Evolutionary conservation across 169 alveolate genomes (phyloP), one percentile per base, ranked within the genome.

Genomic region (Eimeria praecox): DNA sequence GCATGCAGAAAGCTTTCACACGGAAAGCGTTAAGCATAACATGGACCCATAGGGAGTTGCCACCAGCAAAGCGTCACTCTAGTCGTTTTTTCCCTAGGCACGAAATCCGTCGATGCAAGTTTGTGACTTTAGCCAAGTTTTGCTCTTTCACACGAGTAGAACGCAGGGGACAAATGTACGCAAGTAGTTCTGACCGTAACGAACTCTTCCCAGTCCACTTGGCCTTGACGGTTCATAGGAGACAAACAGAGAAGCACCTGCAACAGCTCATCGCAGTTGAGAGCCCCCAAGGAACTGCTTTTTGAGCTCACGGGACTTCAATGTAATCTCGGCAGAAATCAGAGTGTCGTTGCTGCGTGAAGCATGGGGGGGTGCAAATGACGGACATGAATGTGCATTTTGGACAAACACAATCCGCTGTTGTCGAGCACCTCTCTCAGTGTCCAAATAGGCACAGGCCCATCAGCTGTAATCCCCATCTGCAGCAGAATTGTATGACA

Each of bases 321-420:
- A 16, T 27, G 14, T 30, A 27, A 24, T 27, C 30, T 42, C 46
- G n/a, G 69, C n/a, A 30, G 14, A 4, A n/a, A 77, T 5, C 18
- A 10, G 18, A 20, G 30, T 80, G 66, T 30, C 56, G 1, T 42
- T 46, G 44, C 24, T 42, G 69, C 1, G 35, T 1, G 42, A 52
- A 18, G 30, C 83, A 52, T 73, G 91, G 38, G 44, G 40, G 38
- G 18, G 42, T 4, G 93, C 20, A 59, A 35, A 6, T 5, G 40
- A 33, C 93, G 82, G 52, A 94, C 96, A 73, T 94, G 96, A 22
- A 94, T 94, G 35, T 94, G 96, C 90, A 94, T 94, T 56, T 78
- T 83, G 44, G 96, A 94, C 22, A 94, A 94, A 33, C 94, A 94
- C 24, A 94, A 66, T 42, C 80, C 94, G 54, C 94, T 85, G 90